Percentiles rank a stretch among this genome's conserved stretches.
Evolutionary conservation across 108 stramenopile species (phyloP).

Genomic region (Cyclotella sp.): DNA sequence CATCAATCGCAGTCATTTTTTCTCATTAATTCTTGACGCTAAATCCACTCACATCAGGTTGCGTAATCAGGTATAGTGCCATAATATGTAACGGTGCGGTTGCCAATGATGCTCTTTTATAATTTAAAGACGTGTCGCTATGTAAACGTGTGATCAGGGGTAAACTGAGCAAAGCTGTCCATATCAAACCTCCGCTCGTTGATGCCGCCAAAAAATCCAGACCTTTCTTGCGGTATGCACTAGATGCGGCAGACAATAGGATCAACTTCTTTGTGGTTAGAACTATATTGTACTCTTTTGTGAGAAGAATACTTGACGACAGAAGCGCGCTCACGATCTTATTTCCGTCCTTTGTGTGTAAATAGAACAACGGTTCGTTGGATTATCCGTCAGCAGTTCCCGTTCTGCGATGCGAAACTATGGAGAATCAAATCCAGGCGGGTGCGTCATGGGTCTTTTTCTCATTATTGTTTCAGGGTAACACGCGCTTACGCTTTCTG

Average conservation of each 20-base stretch:
- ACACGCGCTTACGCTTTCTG: not conserved
- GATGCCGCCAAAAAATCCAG: constrained; percentile 79
- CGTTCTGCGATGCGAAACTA: constrained; percentile 49
- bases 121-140: no score
- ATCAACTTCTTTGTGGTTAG: constrained; percentile 80
- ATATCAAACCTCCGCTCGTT: constrained; percentile 70
- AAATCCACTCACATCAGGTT: constrained; percentile 18
- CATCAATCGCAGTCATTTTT: not conserved
- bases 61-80: constrained; percentile 39
- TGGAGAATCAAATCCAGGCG: constrained; percentile 77
- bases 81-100: no score
- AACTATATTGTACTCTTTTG: not conserved
- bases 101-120: no score
- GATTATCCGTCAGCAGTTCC: constrained; percentile 68
- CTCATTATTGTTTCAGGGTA: not conserved
- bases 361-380: constrained; percentile 65
- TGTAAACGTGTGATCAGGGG: constrained; percentile 62
- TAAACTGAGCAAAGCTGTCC: constrained; percentile 66
- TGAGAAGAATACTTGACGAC: not conserved
- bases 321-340: not conserved
- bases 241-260: constrained; percentile 68
- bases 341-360: not conserved
- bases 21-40: not conserved
- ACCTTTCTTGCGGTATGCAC: constrained; percentile 72
- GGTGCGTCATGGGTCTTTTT: constrained; percentile 9